Evolutionary conservation across 345 rosid species (phyloP).

Genomic region (Camelina laxa): DNA sequence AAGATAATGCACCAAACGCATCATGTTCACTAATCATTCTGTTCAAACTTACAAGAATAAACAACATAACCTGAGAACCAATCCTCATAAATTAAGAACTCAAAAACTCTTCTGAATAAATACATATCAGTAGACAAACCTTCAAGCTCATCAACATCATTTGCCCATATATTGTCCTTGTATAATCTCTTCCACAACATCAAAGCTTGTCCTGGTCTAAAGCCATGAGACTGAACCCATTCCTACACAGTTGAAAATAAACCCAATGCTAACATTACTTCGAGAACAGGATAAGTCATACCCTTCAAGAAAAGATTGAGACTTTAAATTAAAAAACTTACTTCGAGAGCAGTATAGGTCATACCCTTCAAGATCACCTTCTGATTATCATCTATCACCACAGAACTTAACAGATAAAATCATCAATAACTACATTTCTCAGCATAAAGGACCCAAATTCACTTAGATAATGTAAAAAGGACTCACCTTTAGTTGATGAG

Average conservation of each 20-base stretch:
- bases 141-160: conserved; percentile 62
- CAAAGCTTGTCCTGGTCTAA: conserved; percentile 89
- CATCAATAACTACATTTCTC: not conserved
- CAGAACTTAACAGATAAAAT: conserved; percentile 13
- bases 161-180: conserved; percentile 75
- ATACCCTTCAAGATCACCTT: conserved; percentile 76
- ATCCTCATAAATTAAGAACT: too few relatives aligned
- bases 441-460: not conserved
- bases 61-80: not conserved
- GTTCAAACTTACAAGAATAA: conserved; percentile 63
- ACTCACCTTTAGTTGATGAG: conserved; percentile 30
- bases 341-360: conserved; percentile 72
- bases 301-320: conserved; percentile 54
- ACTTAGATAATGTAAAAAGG: not conserved
- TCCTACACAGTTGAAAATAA: conserved; percentile 46
- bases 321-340: conserved; percentile 34
- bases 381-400: conserved; percentile 32
- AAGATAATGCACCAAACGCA: conserved; percentile 65
- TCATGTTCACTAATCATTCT: conserved; percentile 73
- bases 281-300: conserved; percentile 67
- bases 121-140: conserved; percentile 48
- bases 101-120: not conserved
- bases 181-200: conserved; percentile 97
- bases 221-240: conserved; percentile 89
- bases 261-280: conserved; percentile 49